Evolutionary conservation across 1,284 basidiomycete genomes (phyloP).

Genomic region (Cryptococcus sp.): DNA sequence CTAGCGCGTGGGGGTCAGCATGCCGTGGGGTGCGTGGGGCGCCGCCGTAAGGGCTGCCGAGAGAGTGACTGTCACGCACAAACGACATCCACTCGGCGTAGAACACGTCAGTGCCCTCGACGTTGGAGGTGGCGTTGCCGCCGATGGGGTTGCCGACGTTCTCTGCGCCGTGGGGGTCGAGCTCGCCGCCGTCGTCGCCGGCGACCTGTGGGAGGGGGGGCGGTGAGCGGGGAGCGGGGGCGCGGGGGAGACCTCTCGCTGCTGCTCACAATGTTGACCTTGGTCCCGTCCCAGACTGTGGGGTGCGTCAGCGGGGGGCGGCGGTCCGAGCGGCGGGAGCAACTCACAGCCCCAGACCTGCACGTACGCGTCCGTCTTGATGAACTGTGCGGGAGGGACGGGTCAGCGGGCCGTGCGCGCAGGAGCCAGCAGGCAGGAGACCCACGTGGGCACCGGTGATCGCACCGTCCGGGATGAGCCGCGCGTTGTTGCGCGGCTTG

Average conservation of each 20-base stretch:
- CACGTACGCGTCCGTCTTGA: conserved; percentile 48
- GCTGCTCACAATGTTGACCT: conserved; percentile 41
- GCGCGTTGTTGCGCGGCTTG: conserved; percentile 38
- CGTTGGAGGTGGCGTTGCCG: conserved; percentile 56
- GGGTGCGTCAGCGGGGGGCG: not conserved
- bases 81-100: conserved; percentile 55
- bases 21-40: no score
- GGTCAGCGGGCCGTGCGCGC: conserved; percentile 11
- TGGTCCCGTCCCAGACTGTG: conserved; percentile 46
- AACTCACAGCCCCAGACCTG: conserved; percentile 50
- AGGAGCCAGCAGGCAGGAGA: no score
- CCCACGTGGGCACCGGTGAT: conserved; percentile 44
- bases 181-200: conserved; percentile 53
- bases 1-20: no score
- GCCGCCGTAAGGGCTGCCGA: no score
- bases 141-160: conserved; percentile 55
- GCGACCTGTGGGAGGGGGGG: not conserved
- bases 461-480: conserved; percentile 47
- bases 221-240: no score
- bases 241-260: not conserved
- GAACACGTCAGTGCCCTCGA: conserved; percentile 52
- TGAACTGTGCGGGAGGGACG: conserved; percentile 25
- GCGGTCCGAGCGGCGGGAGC: not conserved
- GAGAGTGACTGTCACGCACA: not conserved
- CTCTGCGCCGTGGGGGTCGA: conserved; percentile 54